These are phyloP conservation scores for Yarrowia galli DNA, from an alignment of 1,139 yeast genomes.

Conservation along the genomic window DNA sequence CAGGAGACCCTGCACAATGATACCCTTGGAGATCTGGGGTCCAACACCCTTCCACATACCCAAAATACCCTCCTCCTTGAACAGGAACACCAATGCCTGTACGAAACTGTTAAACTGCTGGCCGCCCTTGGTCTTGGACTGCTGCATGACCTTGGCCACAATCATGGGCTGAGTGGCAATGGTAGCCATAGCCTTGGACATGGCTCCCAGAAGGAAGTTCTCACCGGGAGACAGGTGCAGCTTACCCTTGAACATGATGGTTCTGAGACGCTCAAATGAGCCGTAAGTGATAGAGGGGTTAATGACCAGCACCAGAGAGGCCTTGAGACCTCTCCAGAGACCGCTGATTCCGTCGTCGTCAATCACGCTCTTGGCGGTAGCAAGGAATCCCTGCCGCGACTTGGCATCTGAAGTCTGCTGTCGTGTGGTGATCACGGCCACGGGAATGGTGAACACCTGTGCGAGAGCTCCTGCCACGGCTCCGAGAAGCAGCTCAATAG, in stretches of 20 bases:
- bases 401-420: constrained; percentile 63
- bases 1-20: constrained; percentile 82
- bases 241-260: constrained; percentile 59
- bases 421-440: constrained; percentile 80
- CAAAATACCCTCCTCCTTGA: constrained; percentile 58
- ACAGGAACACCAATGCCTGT: constrained; percentile 60
- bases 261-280: constrained; percentile 73
- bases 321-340: constrained; percentile 86
- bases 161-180: constrained; percentile 83
- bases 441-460: constrained; percentile 83
- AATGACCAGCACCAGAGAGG: constrained; percentile 76
- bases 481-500: constrained; percentile 77
- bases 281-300: constrained; percentile 92
- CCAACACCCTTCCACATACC: constrained; percentile 80
- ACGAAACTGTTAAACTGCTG: constrained; percentile 59
- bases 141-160: constrained; percentile 83
- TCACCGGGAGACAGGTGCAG: constrained; percentile 66
- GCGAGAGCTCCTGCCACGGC: constrained; percentile 87
- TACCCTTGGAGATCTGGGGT: constrained; percentile 84
- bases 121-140: constrained; percentile 49
- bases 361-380: constrained; percentile 63
- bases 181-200: constrained; percentile 84
- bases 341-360: constrained; percentile 75
- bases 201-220: constrained; percentile 75
- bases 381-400: constrained; percentile 52